Evolutionary conservation across 2,329 filamentous ascomycete species (phyloP), one percentile per base, ranked within the genome.

Genomic region (Aurifilum marmelostoma): DNA sequence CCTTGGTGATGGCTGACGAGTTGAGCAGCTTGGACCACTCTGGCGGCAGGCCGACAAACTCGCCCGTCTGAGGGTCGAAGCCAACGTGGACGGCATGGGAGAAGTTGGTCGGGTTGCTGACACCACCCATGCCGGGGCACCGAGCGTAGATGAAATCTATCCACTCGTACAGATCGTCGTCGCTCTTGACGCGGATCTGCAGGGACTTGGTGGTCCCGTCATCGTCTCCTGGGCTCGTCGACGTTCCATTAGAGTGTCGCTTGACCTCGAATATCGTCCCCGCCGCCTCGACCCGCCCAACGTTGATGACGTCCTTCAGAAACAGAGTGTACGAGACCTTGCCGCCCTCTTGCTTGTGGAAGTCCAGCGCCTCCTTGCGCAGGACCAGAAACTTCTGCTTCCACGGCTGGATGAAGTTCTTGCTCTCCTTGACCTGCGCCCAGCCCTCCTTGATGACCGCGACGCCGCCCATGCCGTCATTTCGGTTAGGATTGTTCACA

Each of bases 91-190:
- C 94, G 61, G 94, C 92, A 79, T 99, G 96, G 32, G 92, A 94
- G 83, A 99, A 99, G 83, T 98, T 97, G 73, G 96, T 98, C 7
- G 96, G 96, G 80, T 98, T 97, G 82, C 95, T 97, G 68, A 99
- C 96, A 74, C 96, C 96, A 71, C 96, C 94, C 93, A 98, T 97
- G 72, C 93, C 95, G 24, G 96, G 96, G 79, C 95, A 98, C 73
- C 95, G 91, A 75, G 95, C 94, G 79, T 98, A 98, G 73, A 99
- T 97, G 79, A 94, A 93, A 80, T 99, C 96, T 76, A 98, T 97
- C 96, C 96, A 99, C 76, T 97, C 94, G 80, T 99, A 99, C 66
- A 99, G 89, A 74, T 99, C 96, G 77, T 97, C 95, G 76, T 99
- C 96, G 68, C 90, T 92, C 81, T 97, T 97, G 75, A 98, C 94